Evolutionary conservation across 805 yeast genomes (phyloP).

Genomic region (Candida pini): DNA sequence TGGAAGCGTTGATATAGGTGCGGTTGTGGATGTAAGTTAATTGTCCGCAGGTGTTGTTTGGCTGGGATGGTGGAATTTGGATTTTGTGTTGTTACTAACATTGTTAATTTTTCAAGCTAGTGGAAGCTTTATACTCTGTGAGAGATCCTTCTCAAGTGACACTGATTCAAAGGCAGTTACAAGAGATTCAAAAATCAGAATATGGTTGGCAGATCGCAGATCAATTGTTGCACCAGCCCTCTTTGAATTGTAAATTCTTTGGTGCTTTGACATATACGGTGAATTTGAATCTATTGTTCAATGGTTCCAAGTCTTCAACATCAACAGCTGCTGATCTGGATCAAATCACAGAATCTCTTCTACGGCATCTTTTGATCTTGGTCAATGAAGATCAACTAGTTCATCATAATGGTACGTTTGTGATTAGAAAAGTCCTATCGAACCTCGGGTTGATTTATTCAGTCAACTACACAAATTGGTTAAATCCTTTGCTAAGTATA

Average conservation of each 20-base stretch:
- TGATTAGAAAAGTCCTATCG: conserved; percentile 55
- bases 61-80: no score
- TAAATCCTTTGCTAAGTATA: conserved; percentile 33
- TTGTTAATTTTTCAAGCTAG: no score
- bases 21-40: background rate
- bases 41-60: no score
- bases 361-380: conserved; percentile 11
- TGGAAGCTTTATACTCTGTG: conserved; percentile 40
- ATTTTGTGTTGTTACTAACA: no score
- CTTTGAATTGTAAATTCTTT: conserved; percentile 56
- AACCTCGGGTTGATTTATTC: conserved; percentile 46
- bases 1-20: no score
- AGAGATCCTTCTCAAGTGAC: conserved; percentile 34
- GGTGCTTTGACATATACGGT: conserved; percentile 81
- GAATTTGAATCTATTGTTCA: conserved; percentile 27
- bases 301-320: no score
- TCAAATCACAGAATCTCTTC: conserved; percentile 5
- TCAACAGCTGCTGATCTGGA: conserved; percentile 6
- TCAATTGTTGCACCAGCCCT: conserved; percentile 35
- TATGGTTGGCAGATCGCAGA: conserved; percentile 57
- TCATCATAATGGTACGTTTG: conserved; percentile 29
- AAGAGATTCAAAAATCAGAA: conserved; percentile 49
- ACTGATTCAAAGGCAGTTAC: conserved; percentile 49
- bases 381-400: conserved; percentile 12
- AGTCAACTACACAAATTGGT: conserved; percentile 33